Conservation (phyloP, 1,284 basidiomycete genomes). For the Pisolithus thermaeus region DNA sequence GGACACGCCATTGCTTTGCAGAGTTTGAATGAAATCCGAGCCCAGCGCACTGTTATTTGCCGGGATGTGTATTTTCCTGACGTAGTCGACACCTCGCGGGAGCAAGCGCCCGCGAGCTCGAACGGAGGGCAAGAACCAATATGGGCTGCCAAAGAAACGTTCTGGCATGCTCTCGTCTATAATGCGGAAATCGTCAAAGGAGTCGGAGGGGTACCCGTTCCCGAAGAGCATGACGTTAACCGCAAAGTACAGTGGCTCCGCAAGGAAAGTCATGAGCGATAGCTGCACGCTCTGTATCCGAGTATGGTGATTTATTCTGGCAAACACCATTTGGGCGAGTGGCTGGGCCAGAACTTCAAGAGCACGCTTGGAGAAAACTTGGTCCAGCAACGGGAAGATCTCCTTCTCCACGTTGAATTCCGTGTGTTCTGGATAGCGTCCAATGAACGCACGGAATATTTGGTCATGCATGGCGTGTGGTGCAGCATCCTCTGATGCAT, state of each 20-base stretch:
- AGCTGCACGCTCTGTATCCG: background rate
- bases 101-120: conserved; percentile 13
- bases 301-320: conserved; percentile 8
- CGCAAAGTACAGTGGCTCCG: conserved; percentile 15
- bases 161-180: conserved; percentile 18
- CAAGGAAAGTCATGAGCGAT: conserved; percentile 13
- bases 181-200: conserved; percentile 18
- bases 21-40: conserved; percentile 12
- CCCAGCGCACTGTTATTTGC: conserved; percentile 8
- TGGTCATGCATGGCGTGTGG: background rate
- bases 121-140: conserved; percentile 14
- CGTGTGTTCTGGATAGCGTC: background rate
- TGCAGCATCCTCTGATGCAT: background rate
- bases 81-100: conserved; percentile 8
- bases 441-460: background rate
- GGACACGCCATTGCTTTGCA: conserved; percentile 16
- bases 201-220: conserved; percentile 11
- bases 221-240: conserved; percentile 18
- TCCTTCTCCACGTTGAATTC: background rate
- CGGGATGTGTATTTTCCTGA: conserved; percentile 8
- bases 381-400: conserved; percentile 19
- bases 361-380: conserved; percentile 13
- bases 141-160: conserved; percentile 13
- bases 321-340: conserved; percentile 12
- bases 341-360: conserved; percentile 11